phyloP scores from a whole-genome alignment of 1,139 yeast genomes.

The Yarrowia galli region DNA sequence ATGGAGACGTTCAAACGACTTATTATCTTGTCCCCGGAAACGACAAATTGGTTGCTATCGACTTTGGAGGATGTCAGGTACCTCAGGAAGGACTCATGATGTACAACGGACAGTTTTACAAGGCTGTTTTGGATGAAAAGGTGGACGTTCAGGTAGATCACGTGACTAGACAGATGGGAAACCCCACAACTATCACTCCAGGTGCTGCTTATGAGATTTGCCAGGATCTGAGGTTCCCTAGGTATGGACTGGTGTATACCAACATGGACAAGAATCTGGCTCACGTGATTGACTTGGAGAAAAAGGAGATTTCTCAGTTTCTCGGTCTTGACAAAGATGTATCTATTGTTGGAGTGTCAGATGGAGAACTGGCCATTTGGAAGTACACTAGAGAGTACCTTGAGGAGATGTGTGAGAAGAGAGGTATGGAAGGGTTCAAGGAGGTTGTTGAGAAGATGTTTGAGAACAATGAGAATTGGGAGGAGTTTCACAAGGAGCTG shows the following conservation, averaged over 20 bases:
- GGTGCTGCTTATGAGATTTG: constrained; percentile 2
- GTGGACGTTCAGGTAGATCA: not conserved
- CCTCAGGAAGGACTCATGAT: constrained; percentile 5
- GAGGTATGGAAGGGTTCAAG: too few relatives aligned
- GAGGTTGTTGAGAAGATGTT: not conserved
- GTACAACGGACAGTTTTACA: constrained; percentile 1
- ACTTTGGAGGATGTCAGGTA: not conserved
- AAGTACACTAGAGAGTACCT: constrained; percentile 2
- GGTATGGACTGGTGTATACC: not conserved
- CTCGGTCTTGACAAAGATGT: not conserved
- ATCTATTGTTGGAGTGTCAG: not conserved
- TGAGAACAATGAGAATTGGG: not conserved
- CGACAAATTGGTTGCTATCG: not conserved
- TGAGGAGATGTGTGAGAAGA: not conserved
- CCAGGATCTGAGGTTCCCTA: not conserved
- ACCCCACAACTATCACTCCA: not conserved
- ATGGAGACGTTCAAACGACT: not conserved
- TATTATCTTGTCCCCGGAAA: not conserved
- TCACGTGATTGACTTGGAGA: not conserved
- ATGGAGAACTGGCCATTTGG: constrained; percentile 1
- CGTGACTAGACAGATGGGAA: not conserved
- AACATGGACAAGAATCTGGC: not conserved
- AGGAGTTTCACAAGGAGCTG: not conserved
- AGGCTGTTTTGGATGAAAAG: not conserved
- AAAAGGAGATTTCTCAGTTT: not conserved